These are phyloP conservation scores for Candida smagusa DNA, from an alignment of 1,139 yeast genomes.

Conservation along the genomic window DNA sequence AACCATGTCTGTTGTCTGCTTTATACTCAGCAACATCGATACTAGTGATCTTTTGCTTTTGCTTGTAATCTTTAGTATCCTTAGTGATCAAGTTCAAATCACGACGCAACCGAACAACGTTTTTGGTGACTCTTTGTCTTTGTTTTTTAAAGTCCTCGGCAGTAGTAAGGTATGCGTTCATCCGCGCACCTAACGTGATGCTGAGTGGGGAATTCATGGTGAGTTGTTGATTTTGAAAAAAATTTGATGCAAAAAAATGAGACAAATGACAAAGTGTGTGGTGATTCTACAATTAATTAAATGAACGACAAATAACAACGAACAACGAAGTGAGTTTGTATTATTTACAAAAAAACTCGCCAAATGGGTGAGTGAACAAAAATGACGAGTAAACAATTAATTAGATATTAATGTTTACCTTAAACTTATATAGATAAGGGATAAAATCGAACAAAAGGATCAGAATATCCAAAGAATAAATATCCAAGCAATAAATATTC, in stretches of 20 bases:
- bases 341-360: too few species aligned
- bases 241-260: not conserved
- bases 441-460: too few species aligned
- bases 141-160: constrained; percentile 51
- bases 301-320: too few species aligned
- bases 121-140: constrained; percentile 44
- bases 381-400: too few species aligned
- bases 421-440: too few species aligned
- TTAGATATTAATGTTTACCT: too few species aligned
- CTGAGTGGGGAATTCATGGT: constrained; percentile 35
- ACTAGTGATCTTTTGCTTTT: constrained; percentile 40
- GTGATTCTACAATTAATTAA: not conserved
- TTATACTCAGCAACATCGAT: constrained; percentile 47
- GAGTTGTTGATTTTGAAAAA: constrained; percentile 3
- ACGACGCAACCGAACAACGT: constrained; percentile 55
- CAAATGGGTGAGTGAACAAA: too few species aligned
- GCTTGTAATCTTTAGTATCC: constrained; percentile 53
- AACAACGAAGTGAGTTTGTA: too few species aligned
- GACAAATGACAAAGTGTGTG: not conserved
- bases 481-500: too few species aligned
- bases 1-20: constrained; percentile 44
- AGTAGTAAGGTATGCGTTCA: constrained; percentile 47
- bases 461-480: too few species aligned
- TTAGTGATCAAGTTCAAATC: constrained; percentile 53
- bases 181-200: constrained; percentile 46